Percentiles rank a stretch among this genome's conserved stretches.
These are phyloP conservation scores for Desmodesmus armatus DNA, from an alignment of 139 green algal species.

Conservation along the genomic window DNA sequence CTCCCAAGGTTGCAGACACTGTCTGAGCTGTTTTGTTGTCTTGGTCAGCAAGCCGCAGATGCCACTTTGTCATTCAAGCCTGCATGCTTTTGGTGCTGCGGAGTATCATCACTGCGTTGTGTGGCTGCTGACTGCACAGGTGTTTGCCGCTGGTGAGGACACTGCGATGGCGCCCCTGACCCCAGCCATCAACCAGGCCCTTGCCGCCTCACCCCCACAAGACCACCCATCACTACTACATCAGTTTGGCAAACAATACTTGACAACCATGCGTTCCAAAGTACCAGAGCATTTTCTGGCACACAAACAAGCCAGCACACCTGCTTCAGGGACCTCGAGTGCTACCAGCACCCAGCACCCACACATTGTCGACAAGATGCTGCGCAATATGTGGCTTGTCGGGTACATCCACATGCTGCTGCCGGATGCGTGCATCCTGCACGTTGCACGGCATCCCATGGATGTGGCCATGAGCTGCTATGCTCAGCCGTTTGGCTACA, in stretches of 20 bases:
- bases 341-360: background rate
- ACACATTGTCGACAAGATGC: constrained; percentile 87
- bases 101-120: background rate
- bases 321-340: background rate
- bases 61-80: too few relatives aligned
- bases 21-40: too few relatives aligned
- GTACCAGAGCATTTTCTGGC: too few relatives aligned
- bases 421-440: constrained; percentile 72
- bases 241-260: constrained; percentile 11
- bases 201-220: too few relatives aligned
- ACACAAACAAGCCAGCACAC: too few relatives aligned
- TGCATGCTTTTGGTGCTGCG: background rate
- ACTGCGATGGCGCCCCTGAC: constrained; percentile 75
- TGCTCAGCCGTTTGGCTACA: constrained; percentile 71
- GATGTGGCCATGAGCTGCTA: constrained; percentile 80
- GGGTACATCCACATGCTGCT: constrained; percentile 83
- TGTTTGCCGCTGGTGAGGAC: constrained; percentile 69
- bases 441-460: constrained; percentile 75
- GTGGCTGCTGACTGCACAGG: constrained; percentile 14
- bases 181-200: constrained; percentile 51
- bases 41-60: too few relatives aligned
- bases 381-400: constrained; percentile 64
- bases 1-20: too few relatives aligned
- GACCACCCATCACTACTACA: background rate
- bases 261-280: constrained; percentile 45